Conservation (phyloP, 2,329 filamentous ascomycete species). For the Tolypocladium sp. region DNA sequence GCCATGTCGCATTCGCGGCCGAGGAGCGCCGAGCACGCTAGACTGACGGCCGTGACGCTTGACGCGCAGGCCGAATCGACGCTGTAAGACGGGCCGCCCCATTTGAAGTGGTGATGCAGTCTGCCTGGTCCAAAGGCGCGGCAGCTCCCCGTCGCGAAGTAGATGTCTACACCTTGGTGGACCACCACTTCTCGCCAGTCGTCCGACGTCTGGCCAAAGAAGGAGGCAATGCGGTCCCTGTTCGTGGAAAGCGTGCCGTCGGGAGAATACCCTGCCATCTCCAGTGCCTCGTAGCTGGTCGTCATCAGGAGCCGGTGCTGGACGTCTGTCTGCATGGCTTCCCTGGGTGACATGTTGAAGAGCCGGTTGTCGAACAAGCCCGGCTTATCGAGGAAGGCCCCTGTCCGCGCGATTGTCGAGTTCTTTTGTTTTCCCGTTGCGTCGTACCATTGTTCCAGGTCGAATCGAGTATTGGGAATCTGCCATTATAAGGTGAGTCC, state of each 20-base stretch:
- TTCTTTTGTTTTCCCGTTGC: no score
- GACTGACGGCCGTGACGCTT: conserved; percentile 63
- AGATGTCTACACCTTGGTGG: conserved; percentile 58
- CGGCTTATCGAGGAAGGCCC: conserved; percentile 53
- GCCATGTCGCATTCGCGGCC: conserved; percentile 70
- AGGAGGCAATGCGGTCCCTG: conserved; percentile 53
- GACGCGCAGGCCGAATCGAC: conserved; percentile 74
- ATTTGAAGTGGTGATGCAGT: conserved; percentile 24
- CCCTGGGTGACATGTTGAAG: conserved; percentile 77
- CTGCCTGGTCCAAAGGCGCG: conserved; percentile 35
- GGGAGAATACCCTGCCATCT: conserved; percentile 47
- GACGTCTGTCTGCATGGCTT: conserved; percentile 67
- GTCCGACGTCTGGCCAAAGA: conserved; percentile 67
- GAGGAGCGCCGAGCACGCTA: conserved; percentile 57
- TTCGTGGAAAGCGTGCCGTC: conserved; percentile 60
- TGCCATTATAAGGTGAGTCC: no score
- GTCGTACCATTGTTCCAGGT: no score
- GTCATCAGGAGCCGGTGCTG: conserved; percentile 65
- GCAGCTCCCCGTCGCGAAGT: conserved; percentile 33
- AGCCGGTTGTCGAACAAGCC: conserved; percentile 68
- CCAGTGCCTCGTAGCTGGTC: conserved; percentile 71
- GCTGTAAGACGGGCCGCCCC: no score
- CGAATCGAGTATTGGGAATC: no score
- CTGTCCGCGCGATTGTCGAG: no score
- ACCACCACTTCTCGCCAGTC: conserved; percentile 72